Conservation (phyloP, 768 basidiomycete genomes). For the Rhodotorula taiwanensis region DNA sequence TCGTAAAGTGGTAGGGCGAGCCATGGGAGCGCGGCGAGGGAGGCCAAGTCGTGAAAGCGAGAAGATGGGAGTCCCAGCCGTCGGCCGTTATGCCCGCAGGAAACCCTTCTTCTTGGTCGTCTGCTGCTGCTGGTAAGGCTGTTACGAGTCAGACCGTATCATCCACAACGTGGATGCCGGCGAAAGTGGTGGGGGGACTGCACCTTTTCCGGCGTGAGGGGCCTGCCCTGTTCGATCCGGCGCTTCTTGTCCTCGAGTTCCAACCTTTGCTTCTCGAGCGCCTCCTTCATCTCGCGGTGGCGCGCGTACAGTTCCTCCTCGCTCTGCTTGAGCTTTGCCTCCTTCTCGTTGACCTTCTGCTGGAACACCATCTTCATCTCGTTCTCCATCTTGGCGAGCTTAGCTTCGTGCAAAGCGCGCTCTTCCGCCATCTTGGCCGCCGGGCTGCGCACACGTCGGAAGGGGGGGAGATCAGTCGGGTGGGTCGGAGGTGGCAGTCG, state of each 20-base stretch:
- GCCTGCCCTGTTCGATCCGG: slow-evolving; percentile 85
- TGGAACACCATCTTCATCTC: slow-evolving; percentile 99
- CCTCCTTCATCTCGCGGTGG: slow-evolving; percentile 99
- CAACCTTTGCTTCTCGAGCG: slow-evolving; percentile 86
- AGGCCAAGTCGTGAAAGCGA: neutral
- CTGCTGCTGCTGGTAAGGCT: neutral
- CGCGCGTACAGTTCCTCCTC: slow-evolving; percentile 98
- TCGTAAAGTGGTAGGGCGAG: neutral
- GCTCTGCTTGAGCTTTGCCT: slow-evolving; percentile 95
- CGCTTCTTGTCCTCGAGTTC: slow-evolving; percentile 94
- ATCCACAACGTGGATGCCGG: neutral
- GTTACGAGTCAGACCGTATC: neutral
- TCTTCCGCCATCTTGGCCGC: slow-evolving; percentile 95
- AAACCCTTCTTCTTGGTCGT: slow-evolving; percentile 36
- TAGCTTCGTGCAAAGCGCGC: slow-evolving; percentile 89
- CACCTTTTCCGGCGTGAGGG: slow-evolving; percentile 89
- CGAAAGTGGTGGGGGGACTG: neutral
- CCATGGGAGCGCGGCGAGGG: neutral
- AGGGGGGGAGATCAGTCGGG: too few relatives aligned
- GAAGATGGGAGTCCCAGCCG: neutral
- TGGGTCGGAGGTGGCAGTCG: too few relatives aligned
- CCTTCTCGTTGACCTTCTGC: slow-evolving; percentile 99
- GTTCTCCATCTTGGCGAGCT: slow-evolving; percentile 97
- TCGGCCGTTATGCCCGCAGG: slow-evolving; percentile 17
- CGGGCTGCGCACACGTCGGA: slow-evolving; percentile 74